Evolutionary conservation across 768 basidiomycete genomes (phyloP).

Genomic region (Hortiboletus campestris): DNA sequence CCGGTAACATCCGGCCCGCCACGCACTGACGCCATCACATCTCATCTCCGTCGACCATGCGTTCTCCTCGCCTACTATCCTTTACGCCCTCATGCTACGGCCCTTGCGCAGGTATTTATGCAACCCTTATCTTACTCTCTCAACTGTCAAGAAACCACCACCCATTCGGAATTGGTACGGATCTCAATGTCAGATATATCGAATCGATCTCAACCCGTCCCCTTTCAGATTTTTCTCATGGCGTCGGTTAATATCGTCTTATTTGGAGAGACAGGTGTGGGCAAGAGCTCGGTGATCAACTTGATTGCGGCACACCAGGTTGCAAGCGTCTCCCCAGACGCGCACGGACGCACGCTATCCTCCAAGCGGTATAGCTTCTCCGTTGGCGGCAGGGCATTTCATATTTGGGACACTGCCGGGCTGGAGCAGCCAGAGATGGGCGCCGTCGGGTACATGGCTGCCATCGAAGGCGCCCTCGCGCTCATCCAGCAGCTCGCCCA

Average conservation of each 20-base stretch:
- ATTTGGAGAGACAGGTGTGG: constrained; percentile 42
- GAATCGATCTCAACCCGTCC: not conserved
- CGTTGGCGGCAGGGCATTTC: constrained; percentile 13
- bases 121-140: not conserved
- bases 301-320: constrained; percentile 23
- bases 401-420: constrained; percentile 34
- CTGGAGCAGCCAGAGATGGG: constrained; percentile 28
- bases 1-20: constrained; percentile 14
- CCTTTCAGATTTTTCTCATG: constrained; percentile 10
- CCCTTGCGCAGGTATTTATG: constrained; percentile 3
- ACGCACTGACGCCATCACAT: no score
- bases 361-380: constrained; percentile 24
- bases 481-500: constrained; percentile 35
- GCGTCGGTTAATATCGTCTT: constrained; percentile 36
- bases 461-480: constrained; percentile 25
- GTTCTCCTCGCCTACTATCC: not conserved
- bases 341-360: constrained; percentile 35
- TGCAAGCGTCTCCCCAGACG: constrained; percentile 21
- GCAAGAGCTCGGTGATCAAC: constrained; percentile 33
- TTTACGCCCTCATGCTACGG: no score
- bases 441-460: constrained; percentile 21
- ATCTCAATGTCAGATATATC: not conserved
- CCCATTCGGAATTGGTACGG: constrained; percentile 5
- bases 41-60: not conserved
- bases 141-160: not conserved